phyloP scores from a whole-genome alignment of 768 basidiomycete species.

The Neoboletus brunneissimus region DNA sequence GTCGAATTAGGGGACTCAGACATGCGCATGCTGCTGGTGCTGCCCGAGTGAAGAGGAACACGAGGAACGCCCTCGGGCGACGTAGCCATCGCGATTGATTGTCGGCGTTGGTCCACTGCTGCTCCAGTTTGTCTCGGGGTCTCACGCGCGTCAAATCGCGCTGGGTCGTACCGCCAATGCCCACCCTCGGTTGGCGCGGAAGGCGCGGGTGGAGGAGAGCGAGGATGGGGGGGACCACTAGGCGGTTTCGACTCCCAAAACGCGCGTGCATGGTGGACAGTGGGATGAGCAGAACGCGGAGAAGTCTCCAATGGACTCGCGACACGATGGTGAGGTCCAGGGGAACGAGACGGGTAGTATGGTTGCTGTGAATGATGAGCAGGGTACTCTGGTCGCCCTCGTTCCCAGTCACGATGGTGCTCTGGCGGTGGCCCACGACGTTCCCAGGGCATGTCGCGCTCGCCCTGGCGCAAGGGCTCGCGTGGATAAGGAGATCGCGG shows the following conservation, averaged over 20 bases:
- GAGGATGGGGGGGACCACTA: conserved; percentile 27
- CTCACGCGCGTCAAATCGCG: conserved; percentile 50
- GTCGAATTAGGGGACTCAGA: conserved; percentile 61
- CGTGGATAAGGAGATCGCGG: conserved; percentile 63
- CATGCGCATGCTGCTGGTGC: conserved; percentile 37
- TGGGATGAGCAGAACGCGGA: conserved; percentile 51
- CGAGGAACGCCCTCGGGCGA: conserved; percentile 44
- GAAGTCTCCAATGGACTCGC: conserved; percentile 60
- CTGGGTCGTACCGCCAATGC: conserved; percentile 61
- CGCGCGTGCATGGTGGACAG: conserved; percentile 31
- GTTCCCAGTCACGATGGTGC: conserved; percentile 54
- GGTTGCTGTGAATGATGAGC: conserved; percentile 31
- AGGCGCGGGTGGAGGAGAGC: conserved; percentile 35
- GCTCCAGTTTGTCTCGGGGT: conserved; percentile 31
- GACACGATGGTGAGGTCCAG: conserved; percentile 38
- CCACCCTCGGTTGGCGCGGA: conserved; percentile 42
- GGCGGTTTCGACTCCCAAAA: conserved; percentile 66
- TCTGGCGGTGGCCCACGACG: conserved; percentile 46
- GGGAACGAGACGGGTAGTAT: conserved; percentile 35
- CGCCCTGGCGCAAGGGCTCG: conserved; percentile 45
- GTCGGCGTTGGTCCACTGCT: conserved; percentile 33
- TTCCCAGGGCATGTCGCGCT: conserved; percentile 60
- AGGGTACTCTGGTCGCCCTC: conserved; percentile 41
- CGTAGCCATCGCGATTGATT: conserved; percentile 39
- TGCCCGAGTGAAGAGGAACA: conserved; percentile 29